Conservation (phyloP, 83 land plant species). For the Isoetes engelmannii region DNA sequence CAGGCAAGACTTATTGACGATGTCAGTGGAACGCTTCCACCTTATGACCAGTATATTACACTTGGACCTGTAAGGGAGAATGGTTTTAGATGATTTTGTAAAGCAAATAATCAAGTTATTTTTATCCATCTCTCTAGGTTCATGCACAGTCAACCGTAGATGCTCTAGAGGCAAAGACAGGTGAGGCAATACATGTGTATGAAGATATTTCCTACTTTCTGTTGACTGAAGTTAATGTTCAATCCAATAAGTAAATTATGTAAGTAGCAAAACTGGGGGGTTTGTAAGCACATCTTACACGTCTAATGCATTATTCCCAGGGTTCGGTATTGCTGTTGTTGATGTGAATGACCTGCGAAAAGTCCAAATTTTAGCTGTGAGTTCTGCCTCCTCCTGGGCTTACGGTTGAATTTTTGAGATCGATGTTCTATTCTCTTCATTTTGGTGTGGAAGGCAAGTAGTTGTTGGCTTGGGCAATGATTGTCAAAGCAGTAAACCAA, state of each 20-base stretch:
- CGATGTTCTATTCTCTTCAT: background rate
- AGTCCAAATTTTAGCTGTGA: conserved; percentile 49
- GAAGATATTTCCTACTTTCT: background rate
- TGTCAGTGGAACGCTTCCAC: conserved; percentile 48
- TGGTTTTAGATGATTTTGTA: background rate
- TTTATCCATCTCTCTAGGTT: conserved; percentile 24
- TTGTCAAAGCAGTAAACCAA: background rate
- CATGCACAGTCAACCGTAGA: conserved; percentile 37
- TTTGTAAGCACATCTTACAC: too few species aligned
- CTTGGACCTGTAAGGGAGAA: conserved; percentile 40
- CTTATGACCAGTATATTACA: conserved; percentile 43
- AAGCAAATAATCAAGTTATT: background rate
- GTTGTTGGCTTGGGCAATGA: background rate
- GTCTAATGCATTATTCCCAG: conserved; percentile 7
- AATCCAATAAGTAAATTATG: too few species aligned
- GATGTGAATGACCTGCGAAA: conserved; percentile 39
- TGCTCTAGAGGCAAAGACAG: conserved; percentile 41
- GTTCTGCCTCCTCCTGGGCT: background rate
- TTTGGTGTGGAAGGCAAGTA: background rate
- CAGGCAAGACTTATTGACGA: conserved; percentile 52
- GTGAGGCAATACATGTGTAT: conserved; percentile 5
- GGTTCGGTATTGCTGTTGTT: conserved; percentile 42
- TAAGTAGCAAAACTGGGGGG: too few species aligned
- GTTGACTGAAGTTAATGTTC: too few species aligned
- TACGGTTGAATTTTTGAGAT: too few species aligned